Percentiles rank a stretch among this genome's conserved stretches.
Evolutionary conservation across 345 rosid genomes (phyloP).

Genomic region (Citrus trifoliata): DNA sequence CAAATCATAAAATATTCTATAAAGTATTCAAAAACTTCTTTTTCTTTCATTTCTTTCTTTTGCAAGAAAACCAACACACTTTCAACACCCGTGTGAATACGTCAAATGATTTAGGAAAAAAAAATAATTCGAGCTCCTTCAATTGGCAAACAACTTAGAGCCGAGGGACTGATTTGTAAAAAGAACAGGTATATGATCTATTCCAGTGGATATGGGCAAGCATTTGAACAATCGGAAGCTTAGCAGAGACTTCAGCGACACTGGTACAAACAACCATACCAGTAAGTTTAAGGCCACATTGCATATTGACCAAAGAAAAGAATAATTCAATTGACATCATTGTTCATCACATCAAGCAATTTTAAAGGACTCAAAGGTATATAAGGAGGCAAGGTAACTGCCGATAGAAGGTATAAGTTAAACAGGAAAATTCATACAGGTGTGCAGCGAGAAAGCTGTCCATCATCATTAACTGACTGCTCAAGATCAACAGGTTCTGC

Average conservation of each 20-base stretch:
- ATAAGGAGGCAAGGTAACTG: background rate
- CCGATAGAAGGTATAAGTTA: slow-evolving; percentile 7
- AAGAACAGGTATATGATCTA: background rate
- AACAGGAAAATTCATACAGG: slow-evolving; percentile 58
- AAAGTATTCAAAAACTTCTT: background rate
- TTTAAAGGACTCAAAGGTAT: background rate
- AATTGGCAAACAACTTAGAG: background rate
- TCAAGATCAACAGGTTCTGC: slow-evolving; percentile 36
- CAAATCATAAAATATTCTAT: background rate
- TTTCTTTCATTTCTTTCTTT: background rate
- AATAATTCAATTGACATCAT: background rate
- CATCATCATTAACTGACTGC: slow-evolving; percentile 39
- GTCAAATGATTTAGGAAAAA: background rate
- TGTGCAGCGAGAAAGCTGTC: slow-evolving; percentile 49
- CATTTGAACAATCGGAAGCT: background rate
- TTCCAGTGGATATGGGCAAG: background rate
- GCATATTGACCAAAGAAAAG: background rate
- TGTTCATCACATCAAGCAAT: background rate
- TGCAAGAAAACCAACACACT: background rate
- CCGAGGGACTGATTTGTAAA: background rate
- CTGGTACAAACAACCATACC: background rate
- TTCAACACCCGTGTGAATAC: background rate
- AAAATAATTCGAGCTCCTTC: background rate
- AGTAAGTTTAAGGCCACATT: background rate
- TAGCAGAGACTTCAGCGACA: background rate